Evolutionary conservation across 441 rosid species (phyloP).

Genomic region (Macaranga tanarius): DNA sequence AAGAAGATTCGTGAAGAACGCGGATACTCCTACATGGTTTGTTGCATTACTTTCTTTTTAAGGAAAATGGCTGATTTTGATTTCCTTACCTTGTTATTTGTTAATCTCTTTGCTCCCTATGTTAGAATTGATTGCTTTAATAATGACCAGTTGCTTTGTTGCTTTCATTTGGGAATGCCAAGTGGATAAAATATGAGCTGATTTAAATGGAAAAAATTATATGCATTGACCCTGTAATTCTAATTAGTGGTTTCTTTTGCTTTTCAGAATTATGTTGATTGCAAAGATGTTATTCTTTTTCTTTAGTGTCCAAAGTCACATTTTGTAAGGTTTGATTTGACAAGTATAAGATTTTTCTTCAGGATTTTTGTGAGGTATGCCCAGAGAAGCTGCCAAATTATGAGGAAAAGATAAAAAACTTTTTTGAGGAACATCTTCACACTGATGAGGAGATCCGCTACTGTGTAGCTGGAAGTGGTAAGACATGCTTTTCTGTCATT

Average conservation of each 20-base stretch:
- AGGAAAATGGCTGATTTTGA: too few relatives aligned
- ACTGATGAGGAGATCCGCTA: conserved; percentile 96
- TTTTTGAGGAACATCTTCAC: conserved; percentile 88
- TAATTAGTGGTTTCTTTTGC: not conserved
- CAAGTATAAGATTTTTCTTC: conserved; percentile 1
- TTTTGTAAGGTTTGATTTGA: not conserved
- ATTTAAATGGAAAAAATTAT: not conserved
- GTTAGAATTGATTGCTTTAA: not conserved
- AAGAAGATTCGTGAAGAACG: conserved; percentile 79
- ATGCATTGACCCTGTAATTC: too few relatives aligned
- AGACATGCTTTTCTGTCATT: not conserved
- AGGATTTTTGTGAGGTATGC: conserved; percentile 92
- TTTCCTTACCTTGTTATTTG: too few relatives aligned
- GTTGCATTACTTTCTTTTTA: conserved; percentile 15
- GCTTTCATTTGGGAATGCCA: not conserved
- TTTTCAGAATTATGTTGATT: not conserved
- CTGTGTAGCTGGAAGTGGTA: conserved; percentile 92
- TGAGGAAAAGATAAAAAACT: conserved; percentile 75
- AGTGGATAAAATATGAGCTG: not conserved
- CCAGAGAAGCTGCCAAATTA: conserved; percentile 86
- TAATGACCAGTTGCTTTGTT: not conserved
- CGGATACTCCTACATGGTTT: conserved; percentile 85
- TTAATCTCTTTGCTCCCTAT: not conserved
- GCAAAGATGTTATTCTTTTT: not conserved
- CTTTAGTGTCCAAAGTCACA: not conserved